Evolutionary conservation across 78 protist genomes (phyloP).

Genomic region (Trichosphaerium sp.): DNA sequence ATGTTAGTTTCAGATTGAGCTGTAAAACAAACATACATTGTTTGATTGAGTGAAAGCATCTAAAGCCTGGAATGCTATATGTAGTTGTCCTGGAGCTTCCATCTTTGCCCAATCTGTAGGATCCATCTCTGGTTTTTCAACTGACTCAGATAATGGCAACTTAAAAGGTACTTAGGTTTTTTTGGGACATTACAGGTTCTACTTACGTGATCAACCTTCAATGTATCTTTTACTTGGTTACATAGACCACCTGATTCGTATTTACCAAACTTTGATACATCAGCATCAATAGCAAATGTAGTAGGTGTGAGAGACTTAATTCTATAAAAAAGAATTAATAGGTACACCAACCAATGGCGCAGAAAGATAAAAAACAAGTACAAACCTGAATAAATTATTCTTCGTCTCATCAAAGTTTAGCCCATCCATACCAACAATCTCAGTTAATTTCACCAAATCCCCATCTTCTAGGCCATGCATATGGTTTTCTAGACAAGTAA

Average conservation of each 20-base stretch:
- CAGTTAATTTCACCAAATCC: slow-evolving; percentile 74
- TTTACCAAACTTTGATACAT: slow-evolving; percentile 23
- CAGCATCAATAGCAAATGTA: slow-evolving; percentile 50
- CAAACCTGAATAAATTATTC: too few species aligned
- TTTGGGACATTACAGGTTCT: neutral
- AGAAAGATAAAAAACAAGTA: too few species aligned
- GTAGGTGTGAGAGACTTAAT: slow-evolving; percentile 15
- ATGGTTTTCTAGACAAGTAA: slow-evolving; percentile 58
- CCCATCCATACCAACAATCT: slow-evolving; percentile 78
- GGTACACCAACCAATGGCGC: too few species aligned
- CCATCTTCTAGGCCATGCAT: slow-evolving; percentile 75
- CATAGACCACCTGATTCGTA: slow-evolving; percentile 75
- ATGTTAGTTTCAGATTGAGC: too few species aligned
- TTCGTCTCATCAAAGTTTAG: slow-evolving; percentile 54
- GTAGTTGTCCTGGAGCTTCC: slow-evolving; percentile 47
- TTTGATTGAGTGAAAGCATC: slow-evolving; percentile 5
- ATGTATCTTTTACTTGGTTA: slow-evolving; percentile 64
- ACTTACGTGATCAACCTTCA: neutral
- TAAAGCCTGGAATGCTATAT: slow-evolving; percentile 56
- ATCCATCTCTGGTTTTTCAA: slow-evolving; percentile 30
- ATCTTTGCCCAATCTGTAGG: slow-evolving; percentile 72
- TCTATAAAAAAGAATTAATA: neutral
- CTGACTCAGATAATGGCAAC: slow-evolving; percentile 35
- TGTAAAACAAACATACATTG: too few species aligned
- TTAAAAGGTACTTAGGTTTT: neutral